These are phyloP conservation scores for Neurospora sp. DNA, from an alignment of 2,329 filamentous ascomycete species.

Conservation along the genomic window DNA sequence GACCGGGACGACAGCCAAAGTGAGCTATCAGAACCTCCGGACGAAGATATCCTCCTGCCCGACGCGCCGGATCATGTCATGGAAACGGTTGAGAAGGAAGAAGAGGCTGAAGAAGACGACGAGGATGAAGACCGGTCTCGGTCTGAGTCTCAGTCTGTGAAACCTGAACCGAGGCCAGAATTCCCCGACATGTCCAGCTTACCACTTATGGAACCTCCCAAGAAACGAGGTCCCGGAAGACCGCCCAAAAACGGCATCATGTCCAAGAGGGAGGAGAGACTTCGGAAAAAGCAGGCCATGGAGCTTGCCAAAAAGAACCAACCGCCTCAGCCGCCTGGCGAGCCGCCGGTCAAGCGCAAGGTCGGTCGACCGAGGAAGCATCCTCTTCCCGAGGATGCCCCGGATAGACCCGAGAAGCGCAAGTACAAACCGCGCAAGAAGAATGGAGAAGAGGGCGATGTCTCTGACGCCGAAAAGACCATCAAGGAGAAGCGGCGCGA, in stretches of 20 bases:
- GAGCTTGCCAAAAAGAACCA: conserved; percentile 43
- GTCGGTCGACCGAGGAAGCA: conserved; percentile 58
- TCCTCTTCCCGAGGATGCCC: conserved; percentile 45
- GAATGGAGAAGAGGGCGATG: conserved; percentile 41
- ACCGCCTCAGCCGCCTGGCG: conserved; percentile 35
- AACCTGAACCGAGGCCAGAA: conserved; percentile 18
- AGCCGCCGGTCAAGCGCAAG: conserved; percentile 50
- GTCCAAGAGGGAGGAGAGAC: conserved; percentile 64
- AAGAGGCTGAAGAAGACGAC: conserved; percentile 9
- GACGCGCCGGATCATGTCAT: conserved; percentile 22
- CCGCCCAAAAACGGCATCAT: conserved; percentile 77
- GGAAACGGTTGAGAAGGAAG: conserved; percentile 25
- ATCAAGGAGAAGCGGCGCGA: conserved; percentile 50
- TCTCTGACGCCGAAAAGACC: conserved; percentile 42
- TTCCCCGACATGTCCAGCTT: conserved; percentile 13
- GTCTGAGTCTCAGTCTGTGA: conserved; percentile 5
- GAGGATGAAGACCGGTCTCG: background rate
- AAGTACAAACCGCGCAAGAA: conserved; percentile 54
- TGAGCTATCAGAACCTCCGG: conserved; percentile 22
- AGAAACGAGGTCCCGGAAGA: conserved; percentile 67
- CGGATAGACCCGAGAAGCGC: conserved; percentile 49
- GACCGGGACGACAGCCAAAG: conserved; percentile 22
- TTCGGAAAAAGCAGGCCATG: conserved; percentile 50
- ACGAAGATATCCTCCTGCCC: conserved; percentile 21
- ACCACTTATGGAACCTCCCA: conserved; percentile 36